These are phyloP conservation scores for Scleroderma citrinum DNA, from an alignment of 768 basidiomycete species.

Conservation along the genomic window DNA sequence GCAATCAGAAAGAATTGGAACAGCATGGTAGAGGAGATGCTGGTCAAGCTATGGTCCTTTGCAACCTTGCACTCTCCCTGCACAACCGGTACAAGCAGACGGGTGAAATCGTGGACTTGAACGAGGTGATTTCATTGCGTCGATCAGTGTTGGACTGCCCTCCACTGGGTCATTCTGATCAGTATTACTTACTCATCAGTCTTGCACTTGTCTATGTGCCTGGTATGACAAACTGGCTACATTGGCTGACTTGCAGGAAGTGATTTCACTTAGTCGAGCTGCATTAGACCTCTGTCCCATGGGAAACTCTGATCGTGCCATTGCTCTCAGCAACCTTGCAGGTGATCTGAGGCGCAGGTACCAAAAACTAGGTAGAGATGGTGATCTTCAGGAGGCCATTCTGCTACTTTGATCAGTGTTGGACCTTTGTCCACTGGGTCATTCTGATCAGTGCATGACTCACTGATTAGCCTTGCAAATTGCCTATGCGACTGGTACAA, in stretches of 20 bases:
- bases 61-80: background rate
- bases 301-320: background rate
- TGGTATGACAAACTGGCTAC: no score
- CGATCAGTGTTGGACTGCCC: background rate
- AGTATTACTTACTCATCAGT: background rate
- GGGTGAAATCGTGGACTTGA: background rate
- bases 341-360: constrained; percentile 36
- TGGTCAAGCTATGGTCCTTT: background rate
- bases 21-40: background rate
- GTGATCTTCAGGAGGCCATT: background rate
- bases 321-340: background rate
- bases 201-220: background rate
- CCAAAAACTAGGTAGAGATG: background rate
- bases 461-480: background rate
- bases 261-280: background rate
- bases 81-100: background rate
- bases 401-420: background rate
- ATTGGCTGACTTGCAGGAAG: background rate
- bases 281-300: background rate
- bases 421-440: background rate
- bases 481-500: background rate
- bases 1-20: no score
- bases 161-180: background rate
- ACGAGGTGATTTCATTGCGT: background rate
- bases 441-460: background rate